Conservation (phyloP, 495 filamentous ascomycete species). For the Podospora bellae-mahoneyi region DNA sequence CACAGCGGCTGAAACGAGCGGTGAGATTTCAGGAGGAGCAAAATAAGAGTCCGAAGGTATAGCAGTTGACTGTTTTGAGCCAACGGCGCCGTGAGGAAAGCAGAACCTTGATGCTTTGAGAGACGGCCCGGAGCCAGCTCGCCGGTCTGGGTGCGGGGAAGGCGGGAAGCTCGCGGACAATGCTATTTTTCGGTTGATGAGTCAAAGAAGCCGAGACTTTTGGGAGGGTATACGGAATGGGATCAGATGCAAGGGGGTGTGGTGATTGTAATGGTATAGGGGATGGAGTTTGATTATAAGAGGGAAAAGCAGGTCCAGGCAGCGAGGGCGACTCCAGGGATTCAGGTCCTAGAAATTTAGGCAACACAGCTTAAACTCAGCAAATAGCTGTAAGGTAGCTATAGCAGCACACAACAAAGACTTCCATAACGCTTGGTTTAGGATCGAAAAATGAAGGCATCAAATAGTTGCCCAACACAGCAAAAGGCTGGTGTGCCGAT, state of each 20-base stretch:
- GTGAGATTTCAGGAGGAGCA: background rate
- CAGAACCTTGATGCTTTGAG: background rate
- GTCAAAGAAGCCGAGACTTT: background rate
- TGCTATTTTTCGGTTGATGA: conserved; percentile 7
- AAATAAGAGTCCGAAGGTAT: conserved; percentile 3
- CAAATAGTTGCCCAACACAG: background rate
- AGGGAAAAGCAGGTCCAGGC: background rate
- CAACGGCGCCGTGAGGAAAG: background rate
- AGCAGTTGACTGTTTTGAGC: background rate
- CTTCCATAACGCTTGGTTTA: background rate
- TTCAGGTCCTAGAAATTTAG: background rate
- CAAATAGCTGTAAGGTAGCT: background rate
- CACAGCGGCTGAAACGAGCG: background rate
- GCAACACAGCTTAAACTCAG: conserved; percentile 2
- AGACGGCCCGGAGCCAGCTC: conserved; percentile 7
- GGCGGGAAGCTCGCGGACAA: background rate
- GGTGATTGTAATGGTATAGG: conserved; percentile 7
- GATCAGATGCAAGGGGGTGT: background rate
- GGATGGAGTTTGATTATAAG: background rate
- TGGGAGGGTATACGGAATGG: background rate
- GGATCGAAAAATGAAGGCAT: background rate
- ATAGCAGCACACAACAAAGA: background rate
- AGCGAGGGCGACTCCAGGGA: background rate
- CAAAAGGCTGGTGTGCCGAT: too few species aligned
- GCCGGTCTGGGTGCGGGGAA: conserved; percentile 10